Percentiles rank a stretch among this genome's conserved stretches.
Conservation (phyloP, 2,329 filamentous ascomycete genomes). For the Akanthomyces dipterigenus region DNA sequence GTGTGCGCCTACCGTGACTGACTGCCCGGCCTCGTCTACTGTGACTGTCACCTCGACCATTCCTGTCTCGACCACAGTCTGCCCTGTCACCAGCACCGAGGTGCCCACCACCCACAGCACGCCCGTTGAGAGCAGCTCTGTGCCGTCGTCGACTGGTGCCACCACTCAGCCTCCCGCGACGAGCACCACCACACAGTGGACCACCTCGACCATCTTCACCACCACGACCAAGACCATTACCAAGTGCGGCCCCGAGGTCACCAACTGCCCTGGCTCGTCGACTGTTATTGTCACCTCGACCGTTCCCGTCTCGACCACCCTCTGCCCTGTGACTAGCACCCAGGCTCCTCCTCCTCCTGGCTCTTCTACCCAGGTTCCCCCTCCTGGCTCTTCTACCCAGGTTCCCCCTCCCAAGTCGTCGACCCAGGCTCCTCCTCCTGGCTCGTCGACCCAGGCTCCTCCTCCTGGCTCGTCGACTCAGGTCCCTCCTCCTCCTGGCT, state of each 20-base stretch:
- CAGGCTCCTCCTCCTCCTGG: not conserved
- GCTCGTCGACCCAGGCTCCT: not conserved
- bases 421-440: slow-evolving; percentile 12
- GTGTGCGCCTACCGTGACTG: slow-evolving; percentile 24
- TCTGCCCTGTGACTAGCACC: slow-evolving; percentile 31
- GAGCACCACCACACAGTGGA: slow-evolving; percentile 15
- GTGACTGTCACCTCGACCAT: slow-evolving; percentile 23
- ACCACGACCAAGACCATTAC: slow-evolving; percentile 17
- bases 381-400: slow-evolving; percentile 4
- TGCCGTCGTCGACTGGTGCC: no score
- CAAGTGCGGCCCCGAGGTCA: slow-evolving; percentile 23
- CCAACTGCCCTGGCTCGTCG: slow-evolving; percentile 23
- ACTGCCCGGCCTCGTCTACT: slow-evolving; percentile 24
- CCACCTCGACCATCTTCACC: slow-evolving; percentile 26
- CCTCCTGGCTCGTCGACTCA: not conserved
- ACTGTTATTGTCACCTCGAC: slow-evolving; percentile 23
- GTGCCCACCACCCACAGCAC: not conserved
- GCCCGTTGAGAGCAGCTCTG: no score
- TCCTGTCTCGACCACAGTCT: slow-evolving; percentile 34
- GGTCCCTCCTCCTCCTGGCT: slow-evolving; percentile 6
- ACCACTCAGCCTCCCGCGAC: slow-evolving; percentile 7
- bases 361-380: not conserved
- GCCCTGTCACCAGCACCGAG: slow-evolving; percentile 28
- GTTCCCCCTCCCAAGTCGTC: not conserved
- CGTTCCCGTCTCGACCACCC: slow-evolving; percentile 30